Percentiles rank a stretch among this genome's conserved stretches.
phyloP scores from a whole-genome alignment of 78 protist species.

The Planoprotostelium fungivorum region DNA sequence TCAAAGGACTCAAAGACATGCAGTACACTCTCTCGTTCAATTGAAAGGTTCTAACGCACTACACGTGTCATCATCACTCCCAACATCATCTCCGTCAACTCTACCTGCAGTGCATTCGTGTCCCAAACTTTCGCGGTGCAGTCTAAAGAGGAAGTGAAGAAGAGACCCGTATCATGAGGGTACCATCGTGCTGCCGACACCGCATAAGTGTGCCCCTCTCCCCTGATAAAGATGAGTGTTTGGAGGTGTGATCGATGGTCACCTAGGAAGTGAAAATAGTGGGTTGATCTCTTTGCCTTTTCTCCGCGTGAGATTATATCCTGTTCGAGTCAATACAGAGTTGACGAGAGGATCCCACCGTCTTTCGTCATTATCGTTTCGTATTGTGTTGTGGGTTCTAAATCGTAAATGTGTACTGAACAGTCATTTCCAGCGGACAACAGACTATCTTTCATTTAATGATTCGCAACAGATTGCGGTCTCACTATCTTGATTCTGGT shows the following conservation, averaged over 20 bases:
- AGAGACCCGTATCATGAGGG: neutral
- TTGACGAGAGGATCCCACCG: neutral
- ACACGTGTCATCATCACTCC: neutral
- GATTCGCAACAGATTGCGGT: neutral
- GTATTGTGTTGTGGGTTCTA: neutral
- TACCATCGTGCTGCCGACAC: neutral
- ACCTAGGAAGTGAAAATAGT: neutral
- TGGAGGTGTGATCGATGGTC: neutral
- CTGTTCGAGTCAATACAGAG: neutral
- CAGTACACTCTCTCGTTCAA: neutral
- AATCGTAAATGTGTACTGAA: neutral
- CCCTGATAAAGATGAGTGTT: neutral
- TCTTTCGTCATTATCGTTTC: neutral
- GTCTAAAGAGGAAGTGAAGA: neutral
- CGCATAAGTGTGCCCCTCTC: neutral
- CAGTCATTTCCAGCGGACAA: neutral
- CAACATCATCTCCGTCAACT: too few species aligned
- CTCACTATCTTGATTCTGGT: neutral
- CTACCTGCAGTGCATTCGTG: neutral
- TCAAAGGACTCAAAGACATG: neutral
- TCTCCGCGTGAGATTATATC: neutral
- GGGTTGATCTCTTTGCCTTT: neutral
- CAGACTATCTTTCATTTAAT: neutral
- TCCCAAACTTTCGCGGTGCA: neutral
- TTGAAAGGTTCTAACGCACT: neutral